Base-by-base conservation (phyloP, 306 rosid genomes). In the Castanea crenata region DNA sequence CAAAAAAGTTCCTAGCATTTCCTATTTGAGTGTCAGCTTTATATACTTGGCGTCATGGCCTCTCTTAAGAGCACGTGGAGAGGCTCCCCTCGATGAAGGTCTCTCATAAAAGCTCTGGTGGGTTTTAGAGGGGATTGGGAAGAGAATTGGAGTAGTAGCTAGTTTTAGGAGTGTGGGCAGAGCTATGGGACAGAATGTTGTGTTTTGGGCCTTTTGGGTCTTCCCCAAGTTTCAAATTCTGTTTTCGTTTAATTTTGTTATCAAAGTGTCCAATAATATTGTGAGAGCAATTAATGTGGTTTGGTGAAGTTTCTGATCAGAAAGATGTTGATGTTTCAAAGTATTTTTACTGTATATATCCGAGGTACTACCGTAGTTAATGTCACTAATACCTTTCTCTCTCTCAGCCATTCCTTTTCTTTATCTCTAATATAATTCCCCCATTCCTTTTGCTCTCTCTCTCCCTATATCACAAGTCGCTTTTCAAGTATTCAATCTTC, bases 301-400 rank as follows among this genome's bases (percentile, higher is more conserved):
- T 92, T 82, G 97, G 95, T 92, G 93, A 80, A 82, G 62, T 71
- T 75, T 86, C 86, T 85, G 87, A 81, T 70, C 75, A 69, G 70
- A 74, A 77, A 78, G 93, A 88, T 89, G 88, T 57, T 89, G 92
- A 90, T 85, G 89, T 85, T 73, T 88, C 91, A 57, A 80, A 82
- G 85, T 87, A 83, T 82, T 86, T 49, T 86, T 81, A 74, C 89
- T 86, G 89, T 87, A 85, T 81, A 90, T 81, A 90, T 89, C 90
- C 84, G 79, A 83, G 87, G 92, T 85, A 80, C 92, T 88, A 78
- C 91, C 88, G 73, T 78, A 87, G 80, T 87, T 84, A 90, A 87
- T 89, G 88, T 84, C 69, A 79, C 32, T 85, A 70, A 78, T 79
- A 83, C 87, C 80, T 46, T 11, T 25, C 46, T 41, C 46, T 41